These are phyloP conservation scores for Dictyostelium purpureum DNA, from an alignment of 78 protist genomes.

Conservation along the genomic window DNA sequence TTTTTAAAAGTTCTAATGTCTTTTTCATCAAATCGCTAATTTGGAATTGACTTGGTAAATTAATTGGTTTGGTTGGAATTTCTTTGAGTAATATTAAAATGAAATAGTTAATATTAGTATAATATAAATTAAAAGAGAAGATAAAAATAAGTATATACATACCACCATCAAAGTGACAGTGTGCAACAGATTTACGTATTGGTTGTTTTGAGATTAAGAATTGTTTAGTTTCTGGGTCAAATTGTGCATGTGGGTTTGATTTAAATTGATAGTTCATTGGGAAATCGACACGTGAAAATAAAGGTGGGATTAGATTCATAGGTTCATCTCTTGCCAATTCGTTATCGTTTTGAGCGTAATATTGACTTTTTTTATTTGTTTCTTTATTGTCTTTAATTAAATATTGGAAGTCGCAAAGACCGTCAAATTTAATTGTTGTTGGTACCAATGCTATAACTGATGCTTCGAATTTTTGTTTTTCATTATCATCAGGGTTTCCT, in stretches of 20 bases:
- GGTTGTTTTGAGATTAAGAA: not conserved
- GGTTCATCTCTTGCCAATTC: constrained; percentile 9
- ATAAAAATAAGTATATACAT: not conserved
- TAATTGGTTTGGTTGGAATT: not conserved
- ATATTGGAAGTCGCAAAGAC: constrained; percentile 58
- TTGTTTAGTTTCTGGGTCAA: not conserved
- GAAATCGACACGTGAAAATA: constrained; percentile 42
- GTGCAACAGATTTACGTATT: not conserved
- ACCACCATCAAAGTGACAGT: not conserved
- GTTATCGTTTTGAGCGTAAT: not conserved
- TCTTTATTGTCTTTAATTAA: not conserved
- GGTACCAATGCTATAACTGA: constrained; percentile 48
- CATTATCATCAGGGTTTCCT: not conserved
- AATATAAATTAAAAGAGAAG: not conserved
- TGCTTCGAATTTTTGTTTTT: not conserved
- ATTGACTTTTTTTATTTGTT: not conserved
- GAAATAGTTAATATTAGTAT: not conserved
- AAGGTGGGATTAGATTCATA: constrained; percentile 22
- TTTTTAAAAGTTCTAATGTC: not conserved
- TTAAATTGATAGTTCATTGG: constrained; percentile 41
- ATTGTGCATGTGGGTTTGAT: constrained; percentile 25
- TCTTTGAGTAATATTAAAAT: not conserved
- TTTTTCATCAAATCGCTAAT: not conserved
- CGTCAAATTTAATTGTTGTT: constrained; percentile 19
- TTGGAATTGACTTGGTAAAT: not conserved